phyloP scores from a whole-genome alignment of 805 yeast genomes.

The Maudiozyma barnettii region DNA sequence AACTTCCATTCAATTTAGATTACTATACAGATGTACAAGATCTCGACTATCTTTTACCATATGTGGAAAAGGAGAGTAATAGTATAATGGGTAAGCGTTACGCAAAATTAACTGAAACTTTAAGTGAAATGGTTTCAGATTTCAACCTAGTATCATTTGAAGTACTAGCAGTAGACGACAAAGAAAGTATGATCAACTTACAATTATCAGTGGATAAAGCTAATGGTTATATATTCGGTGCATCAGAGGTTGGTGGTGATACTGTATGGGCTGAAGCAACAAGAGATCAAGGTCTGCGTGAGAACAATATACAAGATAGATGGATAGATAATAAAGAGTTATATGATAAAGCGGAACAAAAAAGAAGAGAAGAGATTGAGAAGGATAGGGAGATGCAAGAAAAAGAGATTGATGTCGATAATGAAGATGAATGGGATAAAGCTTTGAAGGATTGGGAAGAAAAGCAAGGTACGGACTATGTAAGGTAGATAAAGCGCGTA shows the following conservation, averaged over 20 bases:
- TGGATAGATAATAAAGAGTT: constrained; percentile 82
- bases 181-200: constrained; percentile 79
- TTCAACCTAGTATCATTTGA: constrained; percentile 82
- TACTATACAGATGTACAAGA: constrained; percentile 92
- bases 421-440: constrained; percentile 65
- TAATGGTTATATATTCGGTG: constrained; percentile 86
- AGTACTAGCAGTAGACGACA: constrained; percentile 85
- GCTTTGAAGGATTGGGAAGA: constrained; percentile 53
- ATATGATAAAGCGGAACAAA: constrained; percentile 58
- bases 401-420: constrained; percentile 44
- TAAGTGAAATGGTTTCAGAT: constrained; percentile 79
- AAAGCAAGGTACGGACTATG: constrained; percentile 28
- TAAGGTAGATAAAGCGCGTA: constrained; percentile 11
- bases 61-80: constrained; percentile 62
- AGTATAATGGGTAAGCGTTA: constrained; percentile 51
- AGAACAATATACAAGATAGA: constrained; percentile 75
- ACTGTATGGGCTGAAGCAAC: constrained; percentile 95
- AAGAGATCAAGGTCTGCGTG: constrained; percentile 58
- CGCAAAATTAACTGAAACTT: constrained; percentile 59
- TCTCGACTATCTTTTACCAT: constrained; percentile 55
- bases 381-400: constrained; percentile 34
- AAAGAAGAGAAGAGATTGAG: constrained; percentile 35
- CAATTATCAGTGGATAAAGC: constrained; percentile 78
- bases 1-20: constrained; percentile 70
- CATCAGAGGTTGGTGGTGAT: constrained; percentile 94